phyloP scores from a whole-genome alignment of 805 yeast species.

The Pichia occidentalis region DNA sequence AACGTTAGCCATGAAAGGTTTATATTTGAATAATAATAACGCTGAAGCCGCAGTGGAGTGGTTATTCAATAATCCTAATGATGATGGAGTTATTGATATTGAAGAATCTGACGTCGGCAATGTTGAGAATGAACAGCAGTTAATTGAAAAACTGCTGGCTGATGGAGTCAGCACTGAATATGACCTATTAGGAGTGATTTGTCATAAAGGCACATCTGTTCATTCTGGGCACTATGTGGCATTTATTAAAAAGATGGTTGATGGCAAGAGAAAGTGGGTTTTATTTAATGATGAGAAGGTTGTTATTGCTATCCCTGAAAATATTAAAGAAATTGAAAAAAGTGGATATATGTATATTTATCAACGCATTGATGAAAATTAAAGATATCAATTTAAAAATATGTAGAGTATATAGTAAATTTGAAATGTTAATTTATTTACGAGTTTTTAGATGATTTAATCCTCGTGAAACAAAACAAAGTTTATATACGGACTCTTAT shows the following conservation, averaged over 20 bases:
- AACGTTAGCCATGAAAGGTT: conserved; percentile 65
- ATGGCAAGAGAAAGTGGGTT: conserved; percentile 52
- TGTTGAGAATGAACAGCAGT: conserved; percentile 7
- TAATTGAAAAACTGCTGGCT: conserved; percentile 9
- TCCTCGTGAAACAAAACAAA: neutral
- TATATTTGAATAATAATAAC: conserved; percentile 51
- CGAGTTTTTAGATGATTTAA: too few species aligned
- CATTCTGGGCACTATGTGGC: conserved; percentile 93
- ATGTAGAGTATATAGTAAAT: too few species aligned
- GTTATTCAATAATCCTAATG: conserved; percentile 80
- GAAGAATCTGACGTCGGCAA: conserved; percentile 9
- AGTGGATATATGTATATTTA: conserved; percentile 45
- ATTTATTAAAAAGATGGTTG: conserved; percentile 46
- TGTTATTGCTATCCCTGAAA: conserved; percentile 44
- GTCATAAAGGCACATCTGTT: conserved; percentile 85
- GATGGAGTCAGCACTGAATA: conserved; percentile 27
- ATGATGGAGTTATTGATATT: conserved; percentile 50
- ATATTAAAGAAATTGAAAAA: conserved; percentile 37
- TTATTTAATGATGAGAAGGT: conserved; percentile 88
- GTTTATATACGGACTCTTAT: conserved; percentile 1
- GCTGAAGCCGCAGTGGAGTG: conserved; percentile 82
- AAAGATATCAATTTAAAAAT: neutral
- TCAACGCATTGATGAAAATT: conserved; percentile 7
- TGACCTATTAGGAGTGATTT: conserved; percentile 55
- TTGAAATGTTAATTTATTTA: neutral